Conservation (phyloP, 2,329 filamentous ascomycete genomes). For the Phaeosphaeria sp. region DNA sequence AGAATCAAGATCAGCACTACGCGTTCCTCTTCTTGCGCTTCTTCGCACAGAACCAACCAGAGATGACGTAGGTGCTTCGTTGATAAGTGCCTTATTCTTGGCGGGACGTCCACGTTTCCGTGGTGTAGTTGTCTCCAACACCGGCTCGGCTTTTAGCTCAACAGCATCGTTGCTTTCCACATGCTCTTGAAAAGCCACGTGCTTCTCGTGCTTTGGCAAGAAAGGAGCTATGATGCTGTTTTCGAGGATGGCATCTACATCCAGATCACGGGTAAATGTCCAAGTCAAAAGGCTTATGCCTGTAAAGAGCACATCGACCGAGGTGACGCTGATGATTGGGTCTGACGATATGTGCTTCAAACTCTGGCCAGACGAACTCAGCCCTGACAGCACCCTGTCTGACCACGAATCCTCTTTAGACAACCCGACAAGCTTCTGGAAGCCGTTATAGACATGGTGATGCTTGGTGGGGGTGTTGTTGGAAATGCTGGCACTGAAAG, state of each 20-base stretch:
- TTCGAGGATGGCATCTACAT: slow-evolving; percentile 58
- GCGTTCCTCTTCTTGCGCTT: slow-evolving; percentile 24
- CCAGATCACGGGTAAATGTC: slow-evolving; percentile 62
- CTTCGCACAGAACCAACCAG: slow-evolving; percentile 21
- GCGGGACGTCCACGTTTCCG: slow-evolving; percentile 36
- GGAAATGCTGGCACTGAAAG: slow-evolving; percentile 52
- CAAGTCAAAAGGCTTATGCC: slow-evolving; percentile 62
- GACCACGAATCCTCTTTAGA: slow-evolving; percentile 48
- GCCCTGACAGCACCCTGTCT: slow-evolving; percentile 33
- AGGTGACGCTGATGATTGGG: slow-evolving; percentile 63
- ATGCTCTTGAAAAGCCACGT: slow-evolving; percentile 29
- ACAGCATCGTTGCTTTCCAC: neutral
- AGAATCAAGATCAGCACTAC: slow-evolving; percentile 22
- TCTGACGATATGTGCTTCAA: slow-evolving; percentile 59
- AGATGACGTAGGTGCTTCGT: slow-evolving; percentile 13
- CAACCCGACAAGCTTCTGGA: slow-evolving; percentile 51
- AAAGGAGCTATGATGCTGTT: slow-evolving; percentile 40
- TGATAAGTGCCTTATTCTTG: slow-evolving; percentile 27
- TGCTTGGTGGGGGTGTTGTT: slow-evolving; percentile 58
- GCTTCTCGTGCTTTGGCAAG: slow-evolving; percentile 32
- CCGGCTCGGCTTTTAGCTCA: slow-evolving; percentile 5
- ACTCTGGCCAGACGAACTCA: slow-evolving; percentile 45
- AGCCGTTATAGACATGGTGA: slow-evolving; percentile 43
- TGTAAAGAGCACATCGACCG: slow-evolving; percentile 65
- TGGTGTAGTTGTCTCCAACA: slow-evolving; percentile 22